phyloP scores from a whole-genome alignment of 2,329 filamentous ascomycete genomes.

The Microcyclospora pomicola region DNA sequence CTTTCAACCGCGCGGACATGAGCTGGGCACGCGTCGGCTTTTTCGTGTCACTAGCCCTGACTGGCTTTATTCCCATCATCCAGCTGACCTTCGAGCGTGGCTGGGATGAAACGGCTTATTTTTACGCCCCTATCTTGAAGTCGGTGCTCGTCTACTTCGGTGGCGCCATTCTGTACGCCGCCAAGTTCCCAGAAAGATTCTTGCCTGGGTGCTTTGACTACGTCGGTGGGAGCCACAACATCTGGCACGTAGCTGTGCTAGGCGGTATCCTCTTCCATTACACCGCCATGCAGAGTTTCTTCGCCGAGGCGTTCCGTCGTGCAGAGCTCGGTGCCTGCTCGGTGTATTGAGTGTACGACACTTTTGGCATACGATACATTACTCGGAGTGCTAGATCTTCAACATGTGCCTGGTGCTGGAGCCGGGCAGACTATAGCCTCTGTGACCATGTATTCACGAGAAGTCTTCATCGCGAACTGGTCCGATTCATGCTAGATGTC shows the following conservation, averaged over 20 bases:
- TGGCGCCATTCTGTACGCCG: slow-evolving; percentile 79
- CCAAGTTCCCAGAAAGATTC: slow-evolving; percentile 86
- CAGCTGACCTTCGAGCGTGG: slow-evolving; percentile 72
- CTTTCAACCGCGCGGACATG: slow-evolving; percentile 86
- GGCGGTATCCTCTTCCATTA: slow-evolving; percentile 98
- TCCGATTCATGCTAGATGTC: no score
- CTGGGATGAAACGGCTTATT: slow-evolving; percentile 65
- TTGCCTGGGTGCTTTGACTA: slow-evolving; percentile 90
- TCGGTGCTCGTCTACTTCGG: slow-evolving; percentile 72
- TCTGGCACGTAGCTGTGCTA: slow-evolving; percentile 91
- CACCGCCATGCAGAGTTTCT: slow-evolving; percentile 88
- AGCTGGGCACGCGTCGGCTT: slow-evolving; percentile 86
- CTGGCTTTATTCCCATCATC: slow-evolving; percentile 76
- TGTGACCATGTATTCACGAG: no score
- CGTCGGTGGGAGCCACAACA: slow-evolving; percentile 85
- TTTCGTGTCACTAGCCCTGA: slow-evolving; percentile 73
- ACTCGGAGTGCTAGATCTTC: no score
- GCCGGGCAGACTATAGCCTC: no score
- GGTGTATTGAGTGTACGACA: slow-evolving; percentile 10
- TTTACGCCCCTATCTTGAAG: slow-evolving; percentile 79
- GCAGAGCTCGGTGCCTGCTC: slow-evolving; percentile 17
- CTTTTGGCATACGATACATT: no score
- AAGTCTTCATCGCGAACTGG: no score
- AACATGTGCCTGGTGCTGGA: no score
- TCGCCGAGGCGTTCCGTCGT: slow-evolving; percentile 41